Evolutionary conservation across 1,284 basidiomycete genomes (phyloP), one percentile per base, ranked within the genome.

Genomic region (Inonotus hispidus): DNA sequence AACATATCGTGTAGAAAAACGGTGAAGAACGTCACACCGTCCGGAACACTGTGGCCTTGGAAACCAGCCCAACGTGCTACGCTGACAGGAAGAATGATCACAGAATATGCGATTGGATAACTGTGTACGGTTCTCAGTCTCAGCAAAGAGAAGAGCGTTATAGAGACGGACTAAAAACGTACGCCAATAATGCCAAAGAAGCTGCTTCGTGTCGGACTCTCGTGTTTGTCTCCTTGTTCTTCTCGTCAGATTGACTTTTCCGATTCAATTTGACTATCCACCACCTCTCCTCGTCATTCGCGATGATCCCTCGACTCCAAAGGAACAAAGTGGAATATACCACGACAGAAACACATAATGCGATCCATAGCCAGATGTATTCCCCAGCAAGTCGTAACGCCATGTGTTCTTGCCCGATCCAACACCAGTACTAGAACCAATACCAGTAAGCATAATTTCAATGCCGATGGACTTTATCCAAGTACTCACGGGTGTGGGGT

Each of bases 301-400:
- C 66, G 58, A 79, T 71, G 62, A 75, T 75, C 16, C 74, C 74
- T 23, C 72, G 69, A 49, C 71, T 71, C 69, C 73, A 75, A 57
- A 79, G 67, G 65, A 74, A 77, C 11, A 79, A 69, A 0, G 72
- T 71, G 23, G 73, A 66, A 63, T 78, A 79, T 1, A 72, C 63
- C 16, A 72, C 23, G 16, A 73, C 54, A 10, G 76, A 76, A 53
- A 73, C 64, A 23, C 65, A 61, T 5, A 77, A 67, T 1, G 76
- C 71, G 38, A 75, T 62, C 77, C 78, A 79, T 56, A 79, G 70
- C 76, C 78, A 79, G 37, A 77, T 56, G 59, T 79, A 79, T 66
- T 78, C 77, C 3, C 74, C 74, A 21, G 64, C 68, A 38, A 79
- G 68, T 3, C 73, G 69, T 53, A 74, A 71, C 2, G 63, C 61